Evolutionary conservation across 768 basidiomycete species (phyloP).

Genomic region (Leccinum subgranulosum): DNA sequence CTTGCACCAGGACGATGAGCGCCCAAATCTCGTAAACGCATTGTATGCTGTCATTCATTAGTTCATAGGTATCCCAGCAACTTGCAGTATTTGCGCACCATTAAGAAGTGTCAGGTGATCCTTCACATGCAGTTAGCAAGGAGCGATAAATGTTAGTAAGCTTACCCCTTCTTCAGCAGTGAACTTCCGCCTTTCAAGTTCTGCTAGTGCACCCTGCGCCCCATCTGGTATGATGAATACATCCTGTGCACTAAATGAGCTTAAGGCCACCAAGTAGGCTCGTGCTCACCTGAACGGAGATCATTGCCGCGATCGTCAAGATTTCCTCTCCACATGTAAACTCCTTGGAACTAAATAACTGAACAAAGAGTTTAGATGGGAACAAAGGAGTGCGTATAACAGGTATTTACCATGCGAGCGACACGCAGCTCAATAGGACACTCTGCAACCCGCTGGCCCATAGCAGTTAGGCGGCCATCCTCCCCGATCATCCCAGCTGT

Average conservation of each 20-base stretch:
- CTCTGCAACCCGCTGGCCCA: constrained; percentile 88
- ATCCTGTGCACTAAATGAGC: constrained; percentile 48
- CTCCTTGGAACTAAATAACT: constrained; percentile 86
- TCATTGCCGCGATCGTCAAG: constrained; percentile 95
- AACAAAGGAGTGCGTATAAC: neutral
- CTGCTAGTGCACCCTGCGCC: constrained; percentile 78
- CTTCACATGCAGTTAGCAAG: constrained; percentile 36
- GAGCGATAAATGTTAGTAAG: constrained; percentile 19
- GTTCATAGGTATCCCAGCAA: constrained; percentile 2
- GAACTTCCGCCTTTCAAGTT: constrained; percentile 92
- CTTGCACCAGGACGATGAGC: constrained; percentile 91
- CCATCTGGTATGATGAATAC: constrained; percentile 89
- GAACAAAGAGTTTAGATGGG: constrained; percentile 2
- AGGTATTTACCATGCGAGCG: constrained; percentile 79
- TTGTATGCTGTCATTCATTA: constrained; percentile 71
- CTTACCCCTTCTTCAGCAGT: constrained; percentile 94
- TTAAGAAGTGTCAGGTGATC: constrained; percentile 95
- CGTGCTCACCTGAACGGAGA: constrained; percentile 71
- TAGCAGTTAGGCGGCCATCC: constrained; percentile 68
- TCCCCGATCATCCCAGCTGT: constrained; percentile 82
- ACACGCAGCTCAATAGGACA: constrained; percentile 91
- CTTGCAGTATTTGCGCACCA: constrained; percentile 42
- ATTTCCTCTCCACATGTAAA: constrained; percentile 94
- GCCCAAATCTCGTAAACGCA: constrained; percentile 80
- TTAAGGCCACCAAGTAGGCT: constrained; percentile 2